Evolutionary conservation across 306 rosid species (phyloP).

Genomic region (Sophora flavescens): DNA sequence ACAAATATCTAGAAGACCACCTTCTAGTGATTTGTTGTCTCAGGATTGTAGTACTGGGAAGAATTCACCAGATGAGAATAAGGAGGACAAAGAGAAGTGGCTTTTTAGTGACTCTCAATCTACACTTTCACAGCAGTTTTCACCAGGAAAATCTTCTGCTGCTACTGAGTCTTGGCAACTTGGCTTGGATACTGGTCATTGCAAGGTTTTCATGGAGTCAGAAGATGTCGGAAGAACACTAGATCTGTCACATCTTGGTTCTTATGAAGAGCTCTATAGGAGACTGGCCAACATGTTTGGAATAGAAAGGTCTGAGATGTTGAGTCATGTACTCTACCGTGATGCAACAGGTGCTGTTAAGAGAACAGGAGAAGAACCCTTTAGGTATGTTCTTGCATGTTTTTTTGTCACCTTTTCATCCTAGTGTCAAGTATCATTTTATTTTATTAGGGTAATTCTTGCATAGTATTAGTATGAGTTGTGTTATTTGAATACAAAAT

Average conservation of each 20-base stretch:
- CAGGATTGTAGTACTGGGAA: conserved; percentile 46
- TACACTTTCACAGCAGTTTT: conserved; percentile 48
- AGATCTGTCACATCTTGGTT: conserved; percentile 70
- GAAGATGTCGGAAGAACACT: conserved; percentile 95
- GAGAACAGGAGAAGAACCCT: conserved; percentile 89
- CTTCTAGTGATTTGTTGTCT: conserved; percentile 56
- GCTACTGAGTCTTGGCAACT: conserved; percentile 62
- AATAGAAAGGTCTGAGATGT: conserved; percentile 73
- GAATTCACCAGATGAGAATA: conserved; percentile 43
- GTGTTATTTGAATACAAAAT: no score
- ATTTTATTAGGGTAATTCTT: no score
- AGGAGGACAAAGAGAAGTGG: conserved; percentile 57
- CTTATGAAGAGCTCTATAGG: conserved; percentile 83
- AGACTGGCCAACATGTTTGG: conserved; percentile 88
- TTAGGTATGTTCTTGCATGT: conserved; percentile 59
- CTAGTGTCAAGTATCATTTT: background rate
- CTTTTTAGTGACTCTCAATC: conserved; percentile 57
- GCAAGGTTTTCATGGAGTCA: conserved; percentile 93
- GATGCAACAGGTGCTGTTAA: conserved; percentile 77
- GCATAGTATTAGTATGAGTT: no score
- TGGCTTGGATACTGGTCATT: conserved; percentile 78
- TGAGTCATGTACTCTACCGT: conserved; percentile 79
- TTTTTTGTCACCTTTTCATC: background rate
- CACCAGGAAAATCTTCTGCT: conserved; percentile 64
- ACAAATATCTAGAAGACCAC: conserved; percentile 68